Base-by-base conservation (phyloP, 306 rosid genomes). In the Spatholobus suberectus region DNA sequence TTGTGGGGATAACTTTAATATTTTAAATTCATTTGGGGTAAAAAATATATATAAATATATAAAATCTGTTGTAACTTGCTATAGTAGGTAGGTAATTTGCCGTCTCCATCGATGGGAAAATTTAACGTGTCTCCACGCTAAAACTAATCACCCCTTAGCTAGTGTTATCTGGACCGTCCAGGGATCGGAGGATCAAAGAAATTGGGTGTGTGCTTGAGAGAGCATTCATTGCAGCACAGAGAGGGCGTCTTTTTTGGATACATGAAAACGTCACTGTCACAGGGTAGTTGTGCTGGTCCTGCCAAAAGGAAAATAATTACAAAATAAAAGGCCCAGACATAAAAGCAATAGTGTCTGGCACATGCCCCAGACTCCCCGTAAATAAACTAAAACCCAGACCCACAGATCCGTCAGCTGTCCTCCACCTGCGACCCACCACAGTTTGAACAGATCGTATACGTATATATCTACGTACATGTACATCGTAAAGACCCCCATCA, bases 231-330 rank as follows among this genome's bases (percentile, higher is more conserved):
- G 72, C 43, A 84, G 68, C 77, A 58, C 35, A 71, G 47, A 65
- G 52, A 73, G 81, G 69, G 75, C 27, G 65, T 55, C 65, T 57
- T 24, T 55, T 77, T 76, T 82, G 49, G 73, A 78, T 88, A 84
- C 84, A 83, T 86, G 78, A 79, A 83, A 75, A 62, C 23, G 91
- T 87, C 89, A 24, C 74, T 75, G 10, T 89, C 94, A 57, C 73
- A 88, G 85, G 90, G 86, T 91, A 79, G 89, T 85, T 91, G 93
- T 89, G 85, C 78, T 76, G 91, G 57, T 81, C 61, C 79, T 70
- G 85, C 78, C 66, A 81, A 73, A 88, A 40, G 76, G 67, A 75
- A 85, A 76, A 85, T 81, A 82, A 82, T 83, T 86, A 86, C 70
- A 90, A 86, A 87, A 85, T 90, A 90, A 85, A 79, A 73, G 34